Conservation (phyloP, 2,329 filamentous ascomycete genomes). For the Alternaria novae-zelandiae region DNA sequence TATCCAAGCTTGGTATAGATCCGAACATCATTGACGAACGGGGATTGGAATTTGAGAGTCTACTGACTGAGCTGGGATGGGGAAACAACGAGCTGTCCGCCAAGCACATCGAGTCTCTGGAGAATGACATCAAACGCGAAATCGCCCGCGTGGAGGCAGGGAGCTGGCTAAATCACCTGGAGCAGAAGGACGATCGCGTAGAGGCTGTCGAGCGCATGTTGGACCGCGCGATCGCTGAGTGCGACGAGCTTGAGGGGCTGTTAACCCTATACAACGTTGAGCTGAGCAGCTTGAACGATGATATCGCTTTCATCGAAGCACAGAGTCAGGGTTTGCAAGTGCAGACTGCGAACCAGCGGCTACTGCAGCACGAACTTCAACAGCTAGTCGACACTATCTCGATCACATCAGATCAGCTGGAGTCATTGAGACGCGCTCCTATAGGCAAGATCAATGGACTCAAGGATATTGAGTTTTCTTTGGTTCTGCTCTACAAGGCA, state of each 20-base stretch:
- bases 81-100: slow-evolving; percentile 76
- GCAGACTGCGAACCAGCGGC: slow-evolving; percentile 94
- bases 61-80: slow-evolving; percentile 89
- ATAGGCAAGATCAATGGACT: slow-evolving; percentile 74
- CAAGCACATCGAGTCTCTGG: slow-evolving; percentile 79
- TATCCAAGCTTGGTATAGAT: slow-evolving; percentile 79
- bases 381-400: slow-evolving; percentile 89
- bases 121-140: slow-evolving; percentile 83
- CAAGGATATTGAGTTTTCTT: slow-evolving; percentile 75
- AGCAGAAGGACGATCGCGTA: slow-evolving; percentile 89
- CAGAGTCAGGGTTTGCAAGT: slow-evolving; percentile 97
- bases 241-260: slow-evolving; percentile 93
- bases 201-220: slow-evolving; percentile 85
- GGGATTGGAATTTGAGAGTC: slow-evolving; percentile 79
- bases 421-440: slow-evolving; percentile 74
- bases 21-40: slow-evolving; percentile 75
- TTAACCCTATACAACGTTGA: slow-evolving; percentile 95
- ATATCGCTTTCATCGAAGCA: slow-evolving; percentile 96
- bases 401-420: slow-evolving; percentile 78
- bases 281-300: slow-evolving; percentile 83
- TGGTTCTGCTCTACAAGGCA: slow-evolving; percentile 86
- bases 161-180: slow-evolving; percentile 82
- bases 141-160: slow-evolving; percentile 90
- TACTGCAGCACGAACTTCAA: slow-evolving; percentile 87
- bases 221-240: slow-evolving; percentile 90